Evolutionary conservation across 169 alveolate genomes (phyloP).

Genomic region (Cardiosporidium cionae): DNA sequence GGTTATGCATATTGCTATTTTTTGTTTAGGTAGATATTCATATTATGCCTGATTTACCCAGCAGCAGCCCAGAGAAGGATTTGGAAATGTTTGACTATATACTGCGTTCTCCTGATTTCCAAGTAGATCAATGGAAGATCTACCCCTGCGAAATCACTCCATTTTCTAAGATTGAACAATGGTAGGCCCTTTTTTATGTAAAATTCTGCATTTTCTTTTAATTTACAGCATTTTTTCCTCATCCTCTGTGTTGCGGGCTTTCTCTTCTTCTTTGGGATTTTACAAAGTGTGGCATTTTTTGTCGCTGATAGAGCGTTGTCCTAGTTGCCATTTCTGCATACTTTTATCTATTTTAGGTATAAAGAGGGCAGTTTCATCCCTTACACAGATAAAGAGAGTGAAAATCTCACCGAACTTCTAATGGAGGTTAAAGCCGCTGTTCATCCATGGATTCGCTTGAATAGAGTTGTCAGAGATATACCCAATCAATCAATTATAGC

Average conservation of each 20-base stretch:
- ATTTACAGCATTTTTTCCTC: no score
- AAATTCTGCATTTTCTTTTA: no score
- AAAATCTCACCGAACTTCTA: slow-evolving; percentile 30
- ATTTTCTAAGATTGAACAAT: slow-evolving; percentile 74
- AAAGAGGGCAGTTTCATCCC: slow-evolving; percentile 71
- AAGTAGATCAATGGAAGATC: slow-evolving; percentile 91
- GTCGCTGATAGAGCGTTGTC: no score
- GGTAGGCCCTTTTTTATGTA: no score
- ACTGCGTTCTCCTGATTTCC: slow-evolving; percentile 67
- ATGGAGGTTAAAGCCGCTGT: slow-evolving; percentile 70
- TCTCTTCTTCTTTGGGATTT: no score
- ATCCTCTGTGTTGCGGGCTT: no score
- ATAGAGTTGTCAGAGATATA: slow-evolving; percentile 84
- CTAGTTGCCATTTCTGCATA: no score
- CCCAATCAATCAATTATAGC: slow-evolving; percentile 87
- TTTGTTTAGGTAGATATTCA: slow-evolving; percentile 78
- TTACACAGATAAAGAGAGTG: slow-evolving; percentile 68
- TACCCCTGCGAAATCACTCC: slow-evolving; percentile 90
- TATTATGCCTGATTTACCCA: slow-evolving; percentile 87
- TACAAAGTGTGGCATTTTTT: no score
- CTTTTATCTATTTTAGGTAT: slow-evolving; percentile 29
- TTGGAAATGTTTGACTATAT: slow-evolving; percentile 72
- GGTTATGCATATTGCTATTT: no score
- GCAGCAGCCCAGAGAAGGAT: slow-evolving; percentile 67
- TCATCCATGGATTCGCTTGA: slow-evolving; percentile 88